phyloP scores from a whole-genome alignment of 352 stramenopile species.

The Pythium sukuiense region DNA sequence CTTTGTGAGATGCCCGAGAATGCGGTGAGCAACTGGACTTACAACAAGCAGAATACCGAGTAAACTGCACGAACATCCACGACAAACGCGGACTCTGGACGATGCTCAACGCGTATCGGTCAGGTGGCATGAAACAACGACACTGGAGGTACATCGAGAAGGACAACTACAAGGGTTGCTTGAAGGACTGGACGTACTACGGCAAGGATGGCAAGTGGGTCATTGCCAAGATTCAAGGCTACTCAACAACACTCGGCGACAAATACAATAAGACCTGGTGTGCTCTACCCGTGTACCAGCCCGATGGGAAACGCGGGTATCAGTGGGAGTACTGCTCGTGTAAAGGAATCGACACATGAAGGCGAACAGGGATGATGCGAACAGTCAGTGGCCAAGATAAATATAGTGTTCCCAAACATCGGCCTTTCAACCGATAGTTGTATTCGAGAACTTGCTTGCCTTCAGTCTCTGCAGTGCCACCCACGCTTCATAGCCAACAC shows the following conservation, averaged over 20 bases:
- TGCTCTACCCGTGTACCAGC: neutral
- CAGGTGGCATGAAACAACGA: neutral
- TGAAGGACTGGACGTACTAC: constrained; percentile 17
- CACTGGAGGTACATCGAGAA: constrained; percentile 11
- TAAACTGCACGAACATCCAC: constrained; percentile 1
- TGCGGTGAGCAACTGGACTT: neutral
- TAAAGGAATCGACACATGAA: no score
- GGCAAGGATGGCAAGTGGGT: neutral
- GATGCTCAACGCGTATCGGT: constrained; percentile 6
- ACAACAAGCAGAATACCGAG: neutral
- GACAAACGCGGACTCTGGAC: constrained; percentile 1
- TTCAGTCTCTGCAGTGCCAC: no score
- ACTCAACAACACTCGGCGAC: neutral
- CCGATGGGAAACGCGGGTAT: neutral
- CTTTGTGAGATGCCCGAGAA: neutral
- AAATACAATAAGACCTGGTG: constrained; percentile 10
- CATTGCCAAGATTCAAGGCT: constrained; percentile 1
- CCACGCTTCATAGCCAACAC: no score
- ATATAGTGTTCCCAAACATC: no score
- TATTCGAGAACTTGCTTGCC: no score
- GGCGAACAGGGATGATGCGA: no score
- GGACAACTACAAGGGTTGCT: constrained; percentile 4
- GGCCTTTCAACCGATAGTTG: no score
- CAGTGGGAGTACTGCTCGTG: constrained; percentile 8
- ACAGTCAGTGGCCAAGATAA: no score